Percentiles rank a stretch among this genome's conserved stretches.
phyloP scores from a whole-genome alignment of 2,329 filamentous ascomycete genomes.

The Fusarium tupiense region DNA sequence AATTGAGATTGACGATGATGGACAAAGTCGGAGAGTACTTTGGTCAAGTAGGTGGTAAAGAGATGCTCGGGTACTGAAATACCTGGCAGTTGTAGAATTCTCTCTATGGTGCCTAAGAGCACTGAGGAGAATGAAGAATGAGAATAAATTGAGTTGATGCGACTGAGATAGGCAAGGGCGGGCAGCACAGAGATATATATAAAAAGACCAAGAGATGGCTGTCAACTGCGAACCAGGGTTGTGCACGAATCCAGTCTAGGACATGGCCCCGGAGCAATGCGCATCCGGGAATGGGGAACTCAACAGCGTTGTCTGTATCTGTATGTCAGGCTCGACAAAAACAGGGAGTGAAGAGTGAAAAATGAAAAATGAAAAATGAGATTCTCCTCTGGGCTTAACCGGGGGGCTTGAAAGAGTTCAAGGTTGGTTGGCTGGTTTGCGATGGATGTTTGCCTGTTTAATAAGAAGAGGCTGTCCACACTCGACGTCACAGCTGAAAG shows the following conservation, averaged over 20 bases:
- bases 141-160: constrained; percentile 3
- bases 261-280: constrained; percentile 22
- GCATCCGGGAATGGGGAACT: constrained; percentile 19
- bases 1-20: neutral
- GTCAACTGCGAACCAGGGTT: constrained; percentile 12
- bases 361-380: constrained; percentile 35
- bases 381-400: constrained; percentile 19
- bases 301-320: neutral
- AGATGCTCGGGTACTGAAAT: constrained; percentile 4
- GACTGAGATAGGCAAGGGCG: constrained; percentile 4
- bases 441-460: neutral
- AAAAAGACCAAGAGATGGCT: neutral
- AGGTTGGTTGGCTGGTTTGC: constrained; percentile 8
- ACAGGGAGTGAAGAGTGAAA: constrained; percentile 33
- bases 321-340: constrained; percentile 10
- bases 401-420: constrained; percentile 10
- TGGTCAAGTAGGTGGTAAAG: neutral
- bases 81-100: neutral
- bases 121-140: neutral
- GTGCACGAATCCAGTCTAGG: constrained; percentile 13
- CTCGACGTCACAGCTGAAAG: constrained; percentile 10
- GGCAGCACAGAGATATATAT: constrained; percentile 11
- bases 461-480: neutral
- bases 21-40: neutral
- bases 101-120: constrained; percentile 30